Conservation (phyloP, 805 yeast genomes). For the Candida succiphila region DNA sequence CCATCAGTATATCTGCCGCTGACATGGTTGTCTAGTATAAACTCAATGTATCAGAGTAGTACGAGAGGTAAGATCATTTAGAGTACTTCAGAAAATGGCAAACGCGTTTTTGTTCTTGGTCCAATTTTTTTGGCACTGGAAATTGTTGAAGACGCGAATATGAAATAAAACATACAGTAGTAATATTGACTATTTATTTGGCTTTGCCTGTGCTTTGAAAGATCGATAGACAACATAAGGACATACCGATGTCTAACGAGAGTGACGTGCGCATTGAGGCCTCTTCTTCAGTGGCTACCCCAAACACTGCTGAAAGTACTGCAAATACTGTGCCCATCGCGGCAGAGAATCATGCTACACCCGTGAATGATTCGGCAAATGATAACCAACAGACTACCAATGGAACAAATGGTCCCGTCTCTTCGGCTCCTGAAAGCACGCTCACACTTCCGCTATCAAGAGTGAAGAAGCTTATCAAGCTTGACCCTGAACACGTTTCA, state of each 20-base stretch:
- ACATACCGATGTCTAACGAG: no score
- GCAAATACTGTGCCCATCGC: background rate
- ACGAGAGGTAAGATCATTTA: no score
- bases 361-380: background rate
- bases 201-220: no score
- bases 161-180: no score
- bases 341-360: no score
- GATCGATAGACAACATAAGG: no score
- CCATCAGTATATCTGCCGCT: slow-evolving; percentile 11
- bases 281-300: no score
- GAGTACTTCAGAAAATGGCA: background rate
- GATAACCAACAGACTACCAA: background rate
- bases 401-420: background rate
- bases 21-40: slow-evolving; percentile 5
- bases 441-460: slow-evolving; percentile 49
- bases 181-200: no score
- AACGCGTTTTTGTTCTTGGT: no score
- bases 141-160: no score
- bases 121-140: no score
- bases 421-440: slow-evolving; percentile 7
- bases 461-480: slow-evolving; percentile 60
- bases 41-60: background rate
- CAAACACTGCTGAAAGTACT: slow-evolving; percentile 1
- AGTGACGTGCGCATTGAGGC: no score
- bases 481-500: slow-evolving; percentile 63